Evolutionary conservation across 805 yeast species (phyloP).

Genomic region (Metschnikowia cubensis): DNA sequence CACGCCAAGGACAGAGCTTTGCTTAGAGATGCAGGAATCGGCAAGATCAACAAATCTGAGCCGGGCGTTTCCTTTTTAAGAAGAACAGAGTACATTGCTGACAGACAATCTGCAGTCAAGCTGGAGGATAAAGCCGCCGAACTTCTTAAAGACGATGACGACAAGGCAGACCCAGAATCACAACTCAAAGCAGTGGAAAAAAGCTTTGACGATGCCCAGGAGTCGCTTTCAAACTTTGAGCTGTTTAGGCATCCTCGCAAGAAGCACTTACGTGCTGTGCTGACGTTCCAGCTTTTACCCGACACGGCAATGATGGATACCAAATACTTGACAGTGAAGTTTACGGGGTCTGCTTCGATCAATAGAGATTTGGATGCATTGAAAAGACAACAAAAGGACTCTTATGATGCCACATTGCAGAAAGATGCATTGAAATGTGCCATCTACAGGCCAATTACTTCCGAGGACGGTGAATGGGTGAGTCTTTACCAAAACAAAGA

Average conservation of each 20-base stretch:
- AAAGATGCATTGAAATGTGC: conserved; percentile 49
- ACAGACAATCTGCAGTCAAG: conserved; percentile 40
- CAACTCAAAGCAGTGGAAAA: conserved; percentile 70
- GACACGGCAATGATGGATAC: conserved; percentile 90
- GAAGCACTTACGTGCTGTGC: conserved; percentile 67
- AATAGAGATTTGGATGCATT: conserved; percentile 32
- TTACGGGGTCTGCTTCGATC: conserved; percentile 54
- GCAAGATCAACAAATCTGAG: conserved; percentile 38
- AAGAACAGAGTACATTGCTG: conserved; percentile 89
- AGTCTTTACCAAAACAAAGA: conserved; percentile 43
- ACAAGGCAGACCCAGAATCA: conserved; percentile 50
- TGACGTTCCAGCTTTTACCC: conserved; percentile 78
- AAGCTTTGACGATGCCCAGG: conserved; percentile 64
- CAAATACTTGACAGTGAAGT: conserved; percentile 59
- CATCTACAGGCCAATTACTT: conserved; percentile 67
- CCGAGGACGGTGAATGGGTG: conserved; percentile 75
- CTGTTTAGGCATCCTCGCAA: conserved; percentile 73
- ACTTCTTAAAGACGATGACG: conserved; percentile 17
- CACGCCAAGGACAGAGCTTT: conserved; percentile 77
- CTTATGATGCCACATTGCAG: conserved; percentile 30
- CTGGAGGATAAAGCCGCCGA: conserved; percentile 25
- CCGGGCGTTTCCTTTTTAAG: conserved; percentile 77
- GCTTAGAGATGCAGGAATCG: conserved; percentile 72
- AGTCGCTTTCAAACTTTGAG: conserved; percentile 35
- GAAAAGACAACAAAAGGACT: conserved; percentile 26